Evolutionary conservation across 257 asterid species (phyloP).

Genomic region (Henckelia pumila): DNA sequence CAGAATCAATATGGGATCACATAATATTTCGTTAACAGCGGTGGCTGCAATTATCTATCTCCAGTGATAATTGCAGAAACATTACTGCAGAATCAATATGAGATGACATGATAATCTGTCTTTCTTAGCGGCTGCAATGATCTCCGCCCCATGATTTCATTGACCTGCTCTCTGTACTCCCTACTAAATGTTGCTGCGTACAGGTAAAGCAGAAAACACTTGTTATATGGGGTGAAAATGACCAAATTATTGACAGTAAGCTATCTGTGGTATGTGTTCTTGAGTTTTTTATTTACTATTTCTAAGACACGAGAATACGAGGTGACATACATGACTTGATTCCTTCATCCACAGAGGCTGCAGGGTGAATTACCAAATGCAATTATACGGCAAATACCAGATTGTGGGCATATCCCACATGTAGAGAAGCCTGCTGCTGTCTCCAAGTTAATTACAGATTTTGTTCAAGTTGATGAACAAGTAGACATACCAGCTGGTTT

Average conservation of each 20-base stretch:
- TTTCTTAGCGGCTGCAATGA: neutral
- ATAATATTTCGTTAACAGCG: neutral
- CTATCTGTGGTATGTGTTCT: slow-evolving; percentile 64
- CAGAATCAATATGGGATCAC: no score
- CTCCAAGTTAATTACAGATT: slow-evolving; percentile 57
- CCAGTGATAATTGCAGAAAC: neutral
- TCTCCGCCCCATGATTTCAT: neutral
- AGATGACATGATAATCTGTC: neutral
- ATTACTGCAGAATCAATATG: no score
- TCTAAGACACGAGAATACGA: neutral
- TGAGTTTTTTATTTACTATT: slow-evolving; percentile 2
- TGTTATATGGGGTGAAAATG: slow-evolving; percentile 92
- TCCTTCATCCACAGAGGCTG: slow-evolving; percentile 54
- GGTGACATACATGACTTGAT: neutral
- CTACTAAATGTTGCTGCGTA: slow-evolving; percentile 12
- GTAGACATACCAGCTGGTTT: slow-evolving; percentile 23
- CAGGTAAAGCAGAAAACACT: slow-evolving; percentile 89
- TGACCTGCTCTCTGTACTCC: neutral
- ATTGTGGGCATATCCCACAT: slow-evolving; percentile 93
- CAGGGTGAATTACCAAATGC: slow-evolving; percentile 80
- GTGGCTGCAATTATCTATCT: neutral
- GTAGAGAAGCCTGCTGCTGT: slow-evolving; percentile 82
- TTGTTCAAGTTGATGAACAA: slow-evolving; percentile 36
- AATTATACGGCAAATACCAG: slow-evolving; percentile 61
- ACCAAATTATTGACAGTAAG: slow-evolving; percentile 75